Conservation (phyloP, 164 flowering plant species). For the Aristolochia fimbriata region DNA sequence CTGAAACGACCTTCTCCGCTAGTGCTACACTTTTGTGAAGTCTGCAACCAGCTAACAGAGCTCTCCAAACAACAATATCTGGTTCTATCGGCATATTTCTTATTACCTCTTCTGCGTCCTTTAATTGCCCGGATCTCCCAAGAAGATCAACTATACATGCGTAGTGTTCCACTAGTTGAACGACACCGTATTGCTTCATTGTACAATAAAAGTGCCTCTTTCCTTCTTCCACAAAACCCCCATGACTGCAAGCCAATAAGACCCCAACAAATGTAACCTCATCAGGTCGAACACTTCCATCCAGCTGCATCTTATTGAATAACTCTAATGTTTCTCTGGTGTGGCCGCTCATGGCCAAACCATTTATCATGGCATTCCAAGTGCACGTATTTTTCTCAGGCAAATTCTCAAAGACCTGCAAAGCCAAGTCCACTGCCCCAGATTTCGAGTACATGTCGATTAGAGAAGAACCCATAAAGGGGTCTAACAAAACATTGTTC, state of each 20-base stretch:
- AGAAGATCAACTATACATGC: slow-evolving; percentile 28
- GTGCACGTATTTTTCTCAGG: slow-evolving; percentile 14
- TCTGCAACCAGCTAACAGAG: slow-evolving; percentile 20
- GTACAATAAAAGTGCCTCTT: slow-evolving; percentile 16
- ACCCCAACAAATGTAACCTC: slow-evolving; percentile 23
- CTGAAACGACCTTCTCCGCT: slow-evolving; percentile 13
- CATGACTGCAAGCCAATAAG: slow-evolving; percentile 23
- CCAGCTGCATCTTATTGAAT: slow-evolving; percentile 14
- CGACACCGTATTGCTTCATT: slow-evolving; percentile 11
- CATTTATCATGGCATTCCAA: slow-evolving; percentile 25
- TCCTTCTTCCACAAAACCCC: slow-evolving; percentile 23
- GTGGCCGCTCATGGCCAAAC: slow-evolving; percentile 23
- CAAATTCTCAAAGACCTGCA: slow-evolving; percentile 14
- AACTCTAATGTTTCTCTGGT: slow-evolving; percentile 17
- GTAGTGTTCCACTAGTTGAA: slow-evolving; percentile 18
- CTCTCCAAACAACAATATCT: slow-evolving; percentile 19
- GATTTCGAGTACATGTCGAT: slow-evolving; percentile 26
- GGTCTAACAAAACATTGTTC: slow-evolving; percentile 12
- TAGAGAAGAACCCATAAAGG: slow-evolving; percentile 21
- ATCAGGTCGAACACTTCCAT: slow-evolving; percentile 15
- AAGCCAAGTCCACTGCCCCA: slow-evolving; percentile 14
- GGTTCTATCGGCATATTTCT: slow-evolving; percentile 16
- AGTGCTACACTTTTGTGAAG: slow-evolving; percentile 19
- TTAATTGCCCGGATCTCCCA: slow-evolving; percentile 16
- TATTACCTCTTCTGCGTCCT: slow-evolving; percentile 20